A percentile compares a stretch with the other conserved stretches of the same genome.
These are phyloP conservation scores for Apostasia ramifera DNA, from an alignment of 106 monocot species.

Conservation along the genomic window DNA sequence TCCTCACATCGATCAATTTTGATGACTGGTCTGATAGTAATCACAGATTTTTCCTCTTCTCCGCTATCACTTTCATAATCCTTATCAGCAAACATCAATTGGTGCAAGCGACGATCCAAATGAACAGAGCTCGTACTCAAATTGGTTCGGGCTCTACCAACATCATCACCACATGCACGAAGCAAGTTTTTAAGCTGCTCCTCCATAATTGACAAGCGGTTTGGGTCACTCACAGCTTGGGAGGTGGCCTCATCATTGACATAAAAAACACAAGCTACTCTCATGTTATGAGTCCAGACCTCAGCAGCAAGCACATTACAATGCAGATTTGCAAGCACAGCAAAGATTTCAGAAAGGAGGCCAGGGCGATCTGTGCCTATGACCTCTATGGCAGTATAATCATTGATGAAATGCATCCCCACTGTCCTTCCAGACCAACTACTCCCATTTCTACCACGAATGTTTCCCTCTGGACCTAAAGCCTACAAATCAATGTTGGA, in stretches of 20 bases:
- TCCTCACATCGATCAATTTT: slow-evolving; percentile 74
- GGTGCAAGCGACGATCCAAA: slow-evolving; percentile 85
- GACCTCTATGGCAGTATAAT: slow-evolving; percentile 79
- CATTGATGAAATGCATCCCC: slow-evolving; percentile 62
- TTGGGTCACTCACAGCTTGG: slow-evolving; percentile 44
- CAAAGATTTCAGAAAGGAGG: slow-evolving; percentile 86
- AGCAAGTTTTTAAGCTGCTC: slow-evolving; percentile 56
- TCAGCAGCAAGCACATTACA: slow-evolving; percentile 88
- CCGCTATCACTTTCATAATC: slow-evolving; percentile 42
- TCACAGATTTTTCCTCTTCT: slow-evolving; percentile 10
- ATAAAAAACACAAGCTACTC: slow-evolving; percentile 77
- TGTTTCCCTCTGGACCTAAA: slow-evolving; percentile 73
- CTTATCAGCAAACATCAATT: slow-evolving; percentile 79
- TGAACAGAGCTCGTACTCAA: slow-evolving; percentile 56
- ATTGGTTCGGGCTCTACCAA: slow-evolving; percentile 35
- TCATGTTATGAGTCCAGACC: slow-evolving; percentile 82
- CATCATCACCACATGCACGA: slow-evolving; percentile 36
- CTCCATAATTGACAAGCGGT: slow-evolving; percentile 47
- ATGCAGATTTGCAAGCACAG: slow-evolving; percentile 49
- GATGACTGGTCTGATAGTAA: slow-evolving; percentile 40
- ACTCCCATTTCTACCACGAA: slow-evolving; percentile 28
- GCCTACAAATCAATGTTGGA: slow-evolving; percentile 38
- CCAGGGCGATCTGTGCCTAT: slow-evolving; percentile 82
- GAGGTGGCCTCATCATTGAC: slow-evolving; percentile 59
- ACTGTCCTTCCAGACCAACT: slow-evolving; percentile 43